These are phyloP conservation scores for Corymbia maculata DNA, from an alignment of 345 rosid genomes.

Conservation along the genomic window DNA sequence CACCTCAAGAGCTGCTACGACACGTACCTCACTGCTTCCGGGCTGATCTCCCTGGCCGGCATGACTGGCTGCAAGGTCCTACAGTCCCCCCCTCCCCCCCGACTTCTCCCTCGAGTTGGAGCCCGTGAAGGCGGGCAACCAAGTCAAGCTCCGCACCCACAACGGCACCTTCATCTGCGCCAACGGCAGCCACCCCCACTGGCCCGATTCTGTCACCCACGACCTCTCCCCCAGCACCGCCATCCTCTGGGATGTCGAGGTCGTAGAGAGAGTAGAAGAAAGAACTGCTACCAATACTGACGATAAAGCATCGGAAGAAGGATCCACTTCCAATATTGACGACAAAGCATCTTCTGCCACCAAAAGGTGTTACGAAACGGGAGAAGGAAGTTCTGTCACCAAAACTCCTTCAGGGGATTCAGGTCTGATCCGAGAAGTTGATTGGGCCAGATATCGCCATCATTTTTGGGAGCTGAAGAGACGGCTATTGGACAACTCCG, in stretches of 20 bases:
- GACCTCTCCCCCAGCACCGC: not conserved
- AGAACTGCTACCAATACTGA: too few species aligned
- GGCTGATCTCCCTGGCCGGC: conserved; percentile 17
- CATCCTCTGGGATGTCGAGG: not conserved
- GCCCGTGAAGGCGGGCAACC: conserved; percentile 43
- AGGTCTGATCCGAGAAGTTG: not conserved
- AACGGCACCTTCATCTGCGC: not conserved
- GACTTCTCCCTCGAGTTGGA: conserved; percentile 26
- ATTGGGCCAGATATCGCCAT: not conserved
- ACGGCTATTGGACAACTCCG: not conserved
- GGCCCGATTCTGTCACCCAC: not conserved
- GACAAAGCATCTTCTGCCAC: not conserved
- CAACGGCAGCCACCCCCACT: not conserved
- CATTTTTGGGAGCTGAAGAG: not conserved
- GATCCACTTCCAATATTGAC: too few species aligned
- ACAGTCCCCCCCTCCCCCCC: conserved; percentile 1
- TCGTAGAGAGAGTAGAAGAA: not conserved
- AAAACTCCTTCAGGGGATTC: not conserved
- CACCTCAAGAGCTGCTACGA: conserved; percentile 21
- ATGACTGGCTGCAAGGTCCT: conserved; percentile 21
- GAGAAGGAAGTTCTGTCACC: not conserved
- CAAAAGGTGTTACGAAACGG: not conserved
- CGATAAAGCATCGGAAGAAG: too few species aligned
- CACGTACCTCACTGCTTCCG: conserved; percentile 25
- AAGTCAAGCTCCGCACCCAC: conserved; percentile 40